Evolutionary conservation across 2,329 filamentous ascomycete genomes (phyloP).

Genomic region (Trichoderma sp.): DNA sequence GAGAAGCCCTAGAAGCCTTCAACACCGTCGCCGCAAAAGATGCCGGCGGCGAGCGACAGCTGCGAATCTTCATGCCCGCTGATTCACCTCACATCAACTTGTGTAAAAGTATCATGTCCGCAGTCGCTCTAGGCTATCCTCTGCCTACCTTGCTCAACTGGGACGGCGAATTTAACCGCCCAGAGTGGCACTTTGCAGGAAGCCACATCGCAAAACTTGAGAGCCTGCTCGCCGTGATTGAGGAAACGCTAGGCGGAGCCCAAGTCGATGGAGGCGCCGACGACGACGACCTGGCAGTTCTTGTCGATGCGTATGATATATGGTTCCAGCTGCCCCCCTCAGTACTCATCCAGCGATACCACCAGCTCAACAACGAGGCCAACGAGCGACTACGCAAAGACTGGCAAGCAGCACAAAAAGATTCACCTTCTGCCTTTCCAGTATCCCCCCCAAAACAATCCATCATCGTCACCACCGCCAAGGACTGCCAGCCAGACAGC

Average conservation of each 20-base stretch:
- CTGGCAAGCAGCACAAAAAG: constrained; percentile 17
- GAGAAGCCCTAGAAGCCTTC: not conserved
- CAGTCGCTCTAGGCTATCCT: constrained; percentile 38
- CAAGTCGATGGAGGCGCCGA: not conserved
- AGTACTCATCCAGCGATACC: constrained; percentile 36
- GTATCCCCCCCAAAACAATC: constrained; percentile 26
- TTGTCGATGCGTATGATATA: constrained; percentile 40
- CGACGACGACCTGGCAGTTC: constrained; percentile 27
- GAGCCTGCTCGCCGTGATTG: constrained; percentile 22
- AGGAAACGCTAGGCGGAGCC: constrained; percentile 25
- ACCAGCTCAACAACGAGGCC: constrained; percentile 25
- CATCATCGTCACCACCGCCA: constrained; percentile 31
- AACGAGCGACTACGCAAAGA: constrained; percentile 26
- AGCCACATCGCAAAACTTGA: constrained; percentile 40
- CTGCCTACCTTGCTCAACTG: constrained; percentile 38
- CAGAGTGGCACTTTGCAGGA: constrained; percentile 38
- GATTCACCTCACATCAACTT: constrained; percentile 37
- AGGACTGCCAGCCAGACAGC: constrained; percentile 35
- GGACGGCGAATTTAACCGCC: constrained; percentile 37
- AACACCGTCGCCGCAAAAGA: not conserved
- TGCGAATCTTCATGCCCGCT: constrained; percentile 40
- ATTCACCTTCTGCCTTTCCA: constrained; percentile 16
- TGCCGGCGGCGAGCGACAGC: constrained; percentile 23
- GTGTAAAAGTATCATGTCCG: constrained; percentile 40
- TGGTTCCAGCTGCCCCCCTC: constrained; percentile 41